Conservation (phyloP, 1,284 basidiomycete species). For the Kwoniella shivajii region DNA sequence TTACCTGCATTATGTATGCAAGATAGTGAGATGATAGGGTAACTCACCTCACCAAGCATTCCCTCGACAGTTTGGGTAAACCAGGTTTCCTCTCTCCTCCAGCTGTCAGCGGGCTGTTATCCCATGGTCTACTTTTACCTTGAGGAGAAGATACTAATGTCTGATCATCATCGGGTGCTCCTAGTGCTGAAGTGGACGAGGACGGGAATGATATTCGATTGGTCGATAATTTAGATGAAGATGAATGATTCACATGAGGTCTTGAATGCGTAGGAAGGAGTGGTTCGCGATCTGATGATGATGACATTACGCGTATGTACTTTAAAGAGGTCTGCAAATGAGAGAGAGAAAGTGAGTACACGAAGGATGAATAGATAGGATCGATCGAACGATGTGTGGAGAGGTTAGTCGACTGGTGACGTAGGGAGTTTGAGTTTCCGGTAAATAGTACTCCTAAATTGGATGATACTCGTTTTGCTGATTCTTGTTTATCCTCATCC, state of each 20-base stretch:
- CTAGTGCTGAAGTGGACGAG: slow-evolving; percentile 24
- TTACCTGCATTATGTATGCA: neutral
- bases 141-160: slow-evolving; percentile 1
- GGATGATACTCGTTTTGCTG: too few relatives aligned
- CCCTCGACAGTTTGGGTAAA: slow-evolving; percentile 16
- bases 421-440: neutral
- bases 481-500: too few relatives aligned
- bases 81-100: slow-evolving; percentile 9
- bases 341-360: neutral
- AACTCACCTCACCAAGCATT: slow-evolving; percentile 19
- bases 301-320: too few relatives aligned
- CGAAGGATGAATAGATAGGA: neutral
- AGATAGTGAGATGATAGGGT: neutral
- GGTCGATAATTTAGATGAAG: slow-evolving; percentile 25
- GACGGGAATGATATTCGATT: slow-evolving; percentile 39
- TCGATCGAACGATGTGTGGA: neutral
- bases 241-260: slow-evolving; percentile 16
- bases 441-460: too few relatives aligned
- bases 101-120: neutral
- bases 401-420: neutral
- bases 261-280: slow-evolving; percentile 16
- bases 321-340: too few relatives aligned
- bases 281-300: slow-evolving; percentile 18
- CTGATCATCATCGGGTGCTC: slow-evolving; percentile 6
- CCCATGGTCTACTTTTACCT: neutral